Conservation (phyloP, 2,329 filamentous ascomycete genomes). For the Venturiaceae sp. region DNA sequence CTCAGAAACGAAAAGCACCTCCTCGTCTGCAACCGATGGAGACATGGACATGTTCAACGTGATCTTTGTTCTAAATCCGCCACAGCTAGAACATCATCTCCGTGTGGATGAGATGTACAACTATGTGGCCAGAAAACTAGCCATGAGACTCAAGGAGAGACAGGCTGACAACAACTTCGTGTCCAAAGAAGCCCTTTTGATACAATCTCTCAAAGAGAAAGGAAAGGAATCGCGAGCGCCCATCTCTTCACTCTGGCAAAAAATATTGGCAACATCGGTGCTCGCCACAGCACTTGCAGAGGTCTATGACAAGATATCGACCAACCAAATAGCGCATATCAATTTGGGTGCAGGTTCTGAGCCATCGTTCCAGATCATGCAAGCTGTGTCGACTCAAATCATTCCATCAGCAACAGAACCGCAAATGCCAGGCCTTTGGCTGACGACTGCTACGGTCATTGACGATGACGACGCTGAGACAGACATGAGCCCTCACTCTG, state of each 20-base stretch:
- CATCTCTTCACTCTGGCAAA: conserved; percentile 58
- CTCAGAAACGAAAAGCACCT: conserved; percentile 24
- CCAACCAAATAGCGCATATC: conserved; percentile 77
- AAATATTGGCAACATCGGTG: conserved; percentile 62
- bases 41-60: conserved; percentile 98
- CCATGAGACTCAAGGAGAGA: conserved; percentile 85
- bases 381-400: conserved; percentile 58
- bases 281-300: conserved; percentile 75
- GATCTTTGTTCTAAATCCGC: conserved; percentile 81
- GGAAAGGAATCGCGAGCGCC: conserved; percentile 57
- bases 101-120: conserved; percentile 72
- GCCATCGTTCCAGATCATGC: conserved; percentile 54
- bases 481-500: conserved; percentile 75
- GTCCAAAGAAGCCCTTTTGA: conserved; percentile 79
- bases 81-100: conserved; percentile 63
- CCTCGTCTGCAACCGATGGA: conserved; percentile 38
- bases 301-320: conserved; percentile 70
- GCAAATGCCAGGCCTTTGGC: conserved; percentile 66
- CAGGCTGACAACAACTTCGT: conserved; percentile 87
- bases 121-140: conserved; percentile 84
- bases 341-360: conserved; percentile 57
- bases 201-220: conserved; percentile 72
- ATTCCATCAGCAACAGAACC: conserved; percentile 59
- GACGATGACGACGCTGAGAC: conserved; percentile 55
- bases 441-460: conserved; percentile 77